Base-by-base conservation (phyloP, 2,329 filamentous ascomycete species). In the Fusarium sp. region DNA sequence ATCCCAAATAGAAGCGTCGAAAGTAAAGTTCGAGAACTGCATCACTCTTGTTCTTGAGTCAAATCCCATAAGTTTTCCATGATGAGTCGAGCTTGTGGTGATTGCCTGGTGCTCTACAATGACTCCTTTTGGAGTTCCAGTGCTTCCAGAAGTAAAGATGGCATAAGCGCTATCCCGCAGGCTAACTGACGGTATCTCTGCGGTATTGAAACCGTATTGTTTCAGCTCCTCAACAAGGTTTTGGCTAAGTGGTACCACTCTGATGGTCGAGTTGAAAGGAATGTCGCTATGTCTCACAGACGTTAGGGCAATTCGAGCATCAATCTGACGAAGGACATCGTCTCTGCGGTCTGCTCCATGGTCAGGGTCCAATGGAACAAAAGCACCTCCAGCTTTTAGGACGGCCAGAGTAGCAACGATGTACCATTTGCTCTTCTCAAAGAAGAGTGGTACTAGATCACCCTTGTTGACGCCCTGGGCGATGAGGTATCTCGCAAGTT, bases 1-100 rank as follows among this genome's bases (percentile, higher is more conserved):
- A 25, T 74, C 67, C 4, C 62, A 25, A 23, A 73, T 67, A 8
- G 56, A 61, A 4, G 64, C 68, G 35, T 75, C 73, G n/a, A 75
- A 75, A 2, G 44, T 61, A 22, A 70, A 69, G 3, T 67, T 49
- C 1, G 73, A 59, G 19, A 73, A 75, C 15, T 75, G 63, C 3
- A 62, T 25, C 13, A 54, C 39, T 2, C 68, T 49, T 7, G 60
- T 50, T 15, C 30, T 13, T 4, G 44, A 27, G 5, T 19, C 20
- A 10, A 68, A 33, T 6, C 33, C 49, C 14, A 62, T 41, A 3
- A 47, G 33, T 13, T 14, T 17, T 10, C 51, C 56, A 6, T 68
- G 63, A 15, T 53, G 41, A 2, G 30, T 35, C 1, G 43, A 46
- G 45, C 56, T 56, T 0, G 67, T 58, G 6, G 52, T 50, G 13